Evolutionary conservation across 345 rosid genomes (phyloP), one percentile per base, ranked within the genome.

Genomic region (Ceriops tagal): DNA sequence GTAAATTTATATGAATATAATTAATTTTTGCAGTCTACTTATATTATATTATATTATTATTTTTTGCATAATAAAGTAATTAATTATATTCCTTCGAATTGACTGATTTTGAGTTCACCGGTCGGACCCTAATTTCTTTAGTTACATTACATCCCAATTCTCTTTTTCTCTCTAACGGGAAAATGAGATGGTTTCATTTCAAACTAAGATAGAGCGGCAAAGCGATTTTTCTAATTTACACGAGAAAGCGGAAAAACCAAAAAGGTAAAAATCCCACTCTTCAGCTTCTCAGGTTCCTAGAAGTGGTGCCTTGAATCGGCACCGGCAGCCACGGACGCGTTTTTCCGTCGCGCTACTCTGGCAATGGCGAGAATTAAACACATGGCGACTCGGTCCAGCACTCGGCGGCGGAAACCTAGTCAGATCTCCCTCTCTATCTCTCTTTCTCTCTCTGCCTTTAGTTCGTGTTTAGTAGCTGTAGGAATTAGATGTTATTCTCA

Each of bases 291-390:
- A n/a, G 21, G 34, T 22, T 55, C 62, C 53, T 39, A 39, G 1
- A 37, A 3, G 26, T 9, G 8, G 13, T 1, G 28, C 20, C 21
- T 53, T 10, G n/a, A 20, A 7, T 55, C 49, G 31, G 0, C 7
- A 22, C 27, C 58, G 58, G 15, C 26, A 24, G 49, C 19, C 49
- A 9, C 34, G 51, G 31, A 16, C 7, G 8, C 61, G 11, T 20
- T 24, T 26, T 26, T 37, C 16, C 13, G 16, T 43, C 49, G 49
- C 0, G 22, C 0, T 56, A 0, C 46, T 27, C 11, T 35, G 24
- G 35, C 62, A 3, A 73, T 73, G 77, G 77, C 77, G 21, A 73
- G 77, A 61, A 6, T 30, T 24, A 73, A 73, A 13, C 62, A 27
- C 21, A 19, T 10, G 4, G 71, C 71, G 18, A 11, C 49, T 37